Conservation (phyloP, 208 protist genomes). For the Vickermania ingenoplastis region DNA sequence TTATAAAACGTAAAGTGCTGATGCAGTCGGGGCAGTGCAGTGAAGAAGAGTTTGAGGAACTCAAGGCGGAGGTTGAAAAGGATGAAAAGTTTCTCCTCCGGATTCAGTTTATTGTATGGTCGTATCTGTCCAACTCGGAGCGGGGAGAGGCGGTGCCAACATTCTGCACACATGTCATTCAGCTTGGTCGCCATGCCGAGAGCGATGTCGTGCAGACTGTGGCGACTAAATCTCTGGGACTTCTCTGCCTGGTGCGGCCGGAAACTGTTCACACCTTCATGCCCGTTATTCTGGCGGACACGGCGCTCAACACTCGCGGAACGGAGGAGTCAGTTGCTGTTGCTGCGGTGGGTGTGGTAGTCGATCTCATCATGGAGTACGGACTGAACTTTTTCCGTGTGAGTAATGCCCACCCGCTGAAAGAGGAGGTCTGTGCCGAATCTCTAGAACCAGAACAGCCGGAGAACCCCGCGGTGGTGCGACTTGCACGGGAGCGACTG, state of each 20-base stretch:
- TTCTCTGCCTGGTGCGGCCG: slow-evolving; percentile 81
- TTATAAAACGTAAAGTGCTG: slow-evolving; percentile 45
- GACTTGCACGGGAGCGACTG: slow-evolving; percentile 64
- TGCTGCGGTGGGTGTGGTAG: slow-evolving; percentile 57
- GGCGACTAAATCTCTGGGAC: slow-evolving; percentile 63
- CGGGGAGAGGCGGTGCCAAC: slow-evolving; percentile 57
- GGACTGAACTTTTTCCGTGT: slow-evolving; percentile 77
- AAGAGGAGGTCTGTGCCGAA: background rate
- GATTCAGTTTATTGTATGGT: slow-evolving; percentile 84
- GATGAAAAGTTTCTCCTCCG: slow-evolving; percentile 86
- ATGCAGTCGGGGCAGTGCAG: slow-evolving; percentile 28
- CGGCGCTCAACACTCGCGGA: slow-evolving; percentile 18
- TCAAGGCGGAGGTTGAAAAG: slow-evolving; percentile 74
- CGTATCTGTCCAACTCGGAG: slow-evolving; percentile 74
- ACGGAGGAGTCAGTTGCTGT: slow-evolving; percentile 28
- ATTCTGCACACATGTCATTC: slow-evolving; percentile 84
- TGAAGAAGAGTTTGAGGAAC: slow-evolving; percentile 45
- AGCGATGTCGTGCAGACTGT: slow-evolving; percentile 62
- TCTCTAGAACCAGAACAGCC: slow-evolving; percentile 18
- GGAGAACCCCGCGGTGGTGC: slow-evolving; percentile 18
- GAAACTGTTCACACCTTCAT: slow-evolving; percentile 87
- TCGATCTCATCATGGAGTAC: slow-evolving; percentile 85
- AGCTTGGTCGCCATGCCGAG: slow-evolving; percentile 71
- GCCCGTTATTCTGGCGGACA: slow-evolving; percentile 68
- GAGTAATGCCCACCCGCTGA: background rate